Conservation (phyloP, 352 stramenopile species). For the Phytopythium oedochilum region DNA sequence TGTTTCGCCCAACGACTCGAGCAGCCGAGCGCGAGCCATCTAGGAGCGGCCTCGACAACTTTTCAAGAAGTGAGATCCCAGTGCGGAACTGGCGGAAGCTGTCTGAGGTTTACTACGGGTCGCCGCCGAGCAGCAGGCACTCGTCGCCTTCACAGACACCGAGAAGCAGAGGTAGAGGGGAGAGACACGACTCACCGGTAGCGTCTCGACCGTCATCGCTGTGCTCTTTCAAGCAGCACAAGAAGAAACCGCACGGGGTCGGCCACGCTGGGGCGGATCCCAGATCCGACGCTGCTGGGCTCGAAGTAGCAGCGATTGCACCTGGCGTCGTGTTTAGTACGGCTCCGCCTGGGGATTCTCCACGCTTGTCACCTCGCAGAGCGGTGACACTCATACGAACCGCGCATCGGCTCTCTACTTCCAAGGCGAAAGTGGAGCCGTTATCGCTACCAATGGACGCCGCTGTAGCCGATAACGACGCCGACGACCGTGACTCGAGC, state of each 20-base stretch:
- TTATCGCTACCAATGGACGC: not conserved
- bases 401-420: slow-evolving; percentile 9
- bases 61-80: not conserved
- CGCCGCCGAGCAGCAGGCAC: not conserved
- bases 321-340: slow-evolving; percentile 40
- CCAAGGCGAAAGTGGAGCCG: not conserved
- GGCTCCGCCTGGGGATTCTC: slow-evolving; percentile 14
- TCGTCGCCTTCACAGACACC: slow-evolving; percentile 1
- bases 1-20: no score
- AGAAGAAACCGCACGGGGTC: not conserved
- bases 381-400: slow-evolving; percentile 24
- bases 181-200: not conserved
- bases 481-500: not conserved
- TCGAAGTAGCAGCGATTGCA: not conserved
- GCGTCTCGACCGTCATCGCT: slow-evolving; percentile 1
- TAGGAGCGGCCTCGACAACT: not conserved
- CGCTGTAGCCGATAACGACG: not conserved
- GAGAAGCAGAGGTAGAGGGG: not conserved
- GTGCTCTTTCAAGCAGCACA: slow-evolving; percentile 4
- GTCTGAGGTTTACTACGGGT: slow-evolving; percentile 3
- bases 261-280: not conserved
- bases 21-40: not conserved
- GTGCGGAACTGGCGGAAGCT: not conserved
- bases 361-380: slow-evolving; percentile 30
- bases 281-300: not conserved